Evolutionary conservation across 352 stramenopile species (phyloP).

Genomic region (Globisporangium yorkense): DNA sequence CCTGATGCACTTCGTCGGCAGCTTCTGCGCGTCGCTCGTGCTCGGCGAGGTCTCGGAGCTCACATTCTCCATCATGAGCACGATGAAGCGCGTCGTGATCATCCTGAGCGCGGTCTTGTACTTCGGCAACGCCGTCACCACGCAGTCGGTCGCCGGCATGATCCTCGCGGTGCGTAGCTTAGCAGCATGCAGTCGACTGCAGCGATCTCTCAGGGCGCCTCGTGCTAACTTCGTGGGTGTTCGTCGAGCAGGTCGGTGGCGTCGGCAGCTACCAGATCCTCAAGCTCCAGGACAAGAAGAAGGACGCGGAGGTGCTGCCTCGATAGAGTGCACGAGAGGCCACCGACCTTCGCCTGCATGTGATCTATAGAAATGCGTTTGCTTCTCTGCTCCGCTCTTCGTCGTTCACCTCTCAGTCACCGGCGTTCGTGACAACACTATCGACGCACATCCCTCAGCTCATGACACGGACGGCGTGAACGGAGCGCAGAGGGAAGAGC

Average conservation of each 20-base stretch:
- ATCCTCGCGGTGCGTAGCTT: conserved; percentile 38
- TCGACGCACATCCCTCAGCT: neutral
- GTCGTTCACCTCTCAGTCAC: too few species aligned
- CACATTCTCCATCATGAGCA: conserved; percentile 89
- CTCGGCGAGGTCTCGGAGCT: conserved; percentile 84
- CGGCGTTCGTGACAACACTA: neutral
- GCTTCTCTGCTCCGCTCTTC: neutral
- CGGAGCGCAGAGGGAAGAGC: neutral
- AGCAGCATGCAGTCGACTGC: neutral
- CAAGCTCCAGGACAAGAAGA: conserved; percentile 58
- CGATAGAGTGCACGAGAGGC: neutral
- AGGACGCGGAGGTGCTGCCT: conserved; percentile 8
- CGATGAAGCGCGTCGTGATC: conserved; percentile 86
- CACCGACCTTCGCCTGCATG: neutral
- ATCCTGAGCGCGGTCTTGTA: conserved; percentile 82
- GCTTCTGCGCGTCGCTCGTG: conserved; percentile 76
- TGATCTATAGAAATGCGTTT: neutral
- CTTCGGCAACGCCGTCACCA: conserved; percentile 75
- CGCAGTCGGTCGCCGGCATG: conserved; percentile 70
- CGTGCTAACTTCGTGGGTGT: conserved; percentile 6
- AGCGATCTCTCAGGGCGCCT: too few species aligned
- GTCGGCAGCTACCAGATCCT: conserved; percentile 77
- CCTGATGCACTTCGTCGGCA: conserved; percentile 80
- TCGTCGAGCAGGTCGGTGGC: conserved; percentile 36
- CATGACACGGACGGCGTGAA: too few species aligned